Evolutionary conservation across 352 stramenopile species (phyloP).

Genomic region (Saprolegnia parasitica): DNA sequence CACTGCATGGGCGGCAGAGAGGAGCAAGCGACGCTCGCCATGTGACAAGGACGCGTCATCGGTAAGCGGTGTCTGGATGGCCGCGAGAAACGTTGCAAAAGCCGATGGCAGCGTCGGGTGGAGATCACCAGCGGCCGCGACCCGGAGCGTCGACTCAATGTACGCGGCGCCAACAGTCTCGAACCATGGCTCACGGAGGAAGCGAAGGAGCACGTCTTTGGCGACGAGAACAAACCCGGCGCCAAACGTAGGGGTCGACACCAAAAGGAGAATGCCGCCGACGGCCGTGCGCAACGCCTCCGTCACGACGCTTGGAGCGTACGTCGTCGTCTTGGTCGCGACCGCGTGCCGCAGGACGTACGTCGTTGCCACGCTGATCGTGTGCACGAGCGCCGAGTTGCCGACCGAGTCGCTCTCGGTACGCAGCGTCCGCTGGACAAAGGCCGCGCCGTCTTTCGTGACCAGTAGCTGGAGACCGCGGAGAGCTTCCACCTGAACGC

Average conservation of each 20-base stretch:
- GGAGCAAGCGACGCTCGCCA: neutral
- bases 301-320: neutral
- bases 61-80: neutral
- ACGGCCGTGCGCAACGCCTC: conserved; percentile 21
- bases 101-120: neutral
- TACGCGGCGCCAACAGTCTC: neutral
- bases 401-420: neutral
- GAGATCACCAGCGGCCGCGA: neutral
- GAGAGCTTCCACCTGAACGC: conserved; percentile 6
- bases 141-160: conserved; percentile 17
- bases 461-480: conserved; percentile 4
- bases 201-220: conserved; percentile 14
- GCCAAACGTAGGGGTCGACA: neutral
- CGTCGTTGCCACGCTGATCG: conserved; percentile 7
- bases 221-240: conserved; percentile 18
- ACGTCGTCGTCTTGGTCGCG: neutral
- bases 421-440: conserved; percentile 4
- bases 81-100: neutral
- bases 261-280: conserved; percentile 1
- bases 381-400: neutral
- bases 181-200: neutral
- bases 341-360: neutral
- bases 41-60: neutral
- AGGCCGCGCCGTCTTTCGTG: conserved; percentile 25
- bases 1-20: neutral